Percentiles rank a stretch among this genome's conserved stretches.
Evolutionary conservation across 768 basidiomycete species (phyloP).

Genomic region (Cystoderma amianthinum): DNA sequence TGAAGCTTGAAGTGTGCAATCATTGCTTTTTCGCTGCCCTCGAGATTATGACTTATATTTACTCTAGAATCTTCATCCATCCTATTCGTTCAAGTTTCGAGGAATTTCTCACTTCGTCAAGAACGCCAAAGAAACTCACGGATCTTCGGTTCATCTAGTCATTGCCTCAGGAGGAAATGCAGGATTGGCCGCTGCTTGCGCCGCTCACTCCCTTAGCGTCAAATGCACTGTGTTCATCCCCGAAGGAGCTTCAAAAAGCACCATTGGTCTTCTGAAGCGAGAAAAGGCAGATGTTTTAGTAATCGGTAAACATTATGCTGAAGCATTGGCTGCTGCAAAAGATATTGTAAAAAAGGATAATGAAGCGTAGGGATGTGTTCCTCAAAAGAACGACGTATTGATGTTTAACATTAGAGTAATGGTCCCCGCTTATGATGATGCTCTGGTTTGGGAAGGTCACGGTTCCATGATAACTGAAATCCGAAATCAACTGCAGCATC

Average conservation of each 20-base stretch:
- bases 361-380: conserved; percentile 40
- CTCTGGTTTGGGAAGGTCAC: conserved; percentile 68
- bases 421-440: conserved; percentile 68
- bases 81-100: conserved; percentile 73
- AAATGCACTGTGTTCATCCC: conserved; percentile 68
- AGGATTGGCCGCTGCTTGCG: conserved; percentile 65
- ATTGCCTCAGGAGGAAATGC: conserved; percentile 80
- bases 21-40: no score
- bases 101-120: conserved; percentile 61
- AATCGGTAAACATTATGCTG: conserved; percentile 50
- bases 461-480: conserved; percentile 70
- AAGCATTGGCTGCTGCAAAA: conserved; percentile 47
- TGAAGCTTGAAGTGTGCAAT: conserved; percentile 70
- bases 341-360: conserved; percentile 33
- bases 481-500: conserved; percentile 34
- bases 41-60: no score
- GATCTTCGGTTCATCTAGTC: conserved; percentile 50
- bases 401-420: conserved; percentile 38
- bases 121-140: conserved; percentile 40
- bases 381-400: background rate
- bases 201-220: conserved; percentile 45
- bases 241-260: conserved; percentile 37
- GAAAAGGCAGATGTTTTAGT: conserved; percentile 54
- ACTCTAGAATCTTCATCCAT: conserved; percentile 61
- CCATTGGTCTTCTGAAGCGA: conserved; percentile 39